These are phyloP conservation scores for Pilobolus umbonatus DNA, from an alignment of 192 early-diverging fungal genomes.

Conservation along the genomic window DNA sequence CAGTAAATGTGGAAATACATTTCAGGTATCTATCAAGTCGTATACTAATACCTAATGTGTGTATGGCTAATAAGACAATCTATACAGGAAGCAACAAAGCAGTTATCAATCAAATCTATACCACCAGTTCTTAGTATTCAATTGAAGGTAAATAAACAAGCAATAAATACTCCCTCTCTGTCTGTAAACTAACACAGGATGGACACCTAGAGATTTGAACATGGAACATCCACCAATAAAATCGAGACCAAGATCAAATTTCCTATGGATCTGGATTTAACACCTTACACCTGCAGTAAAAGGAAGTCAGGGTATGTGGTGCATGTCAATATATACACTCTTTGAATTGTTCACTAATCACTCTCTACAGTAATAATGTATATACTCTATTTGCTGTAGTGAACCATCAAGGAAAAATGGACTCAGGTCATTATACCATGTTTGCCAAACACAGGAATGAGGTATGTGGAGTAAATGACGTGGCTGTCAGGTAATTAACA, in stretches of 20 bases:
- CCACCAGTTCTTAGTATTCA: constrained; percentile 90
- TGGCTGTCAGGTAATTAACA: background rate
- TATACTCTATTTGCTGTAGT: constrained; percentile 92
- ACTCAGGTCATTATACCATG: constrained; percentile 95
- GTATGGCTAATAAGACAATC: too few relatives aligned
- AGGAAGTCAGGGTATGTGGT: background rate
- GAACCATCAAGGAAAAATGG: constrained; percentile 84
- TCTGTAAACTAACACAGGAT: too few relatives aligned
- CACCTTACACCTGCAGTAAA: constrained; percentile 69
- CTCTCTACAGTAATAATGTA: constrained; percentile 45
- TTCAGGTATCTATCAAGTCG: too few relatives aligned
- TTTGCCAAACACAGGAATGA: constrained; percentile 71
- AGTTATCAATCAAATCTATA: constrained; percentile 77
- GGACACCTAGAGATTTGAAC: constrained; percentile 74
- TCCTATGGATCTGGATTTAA: constrained; percentile 86
- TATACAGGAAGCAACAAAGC: constrained; percentile 76
- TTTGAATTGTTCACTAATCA: constrained; percentile 10
- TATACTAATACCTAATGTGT: too few relatives aligned
- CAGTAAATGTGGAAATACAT: constrained; percentile 54
- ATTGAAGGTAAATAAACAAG: constrained; percentile 59
- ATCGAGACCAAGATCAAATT: constrained; percentile 85
- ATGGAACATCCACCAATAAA: constrained; percentile 61
- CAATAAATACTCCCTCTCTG: background rate
- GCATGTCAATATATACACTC: background rate
- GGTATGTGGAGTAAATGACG: constrained; percentile 34